phyloP scores from a whole-genome alignment of 2,329 filamentous ascomycete species.

The Calonectria crousiana region DNA sequence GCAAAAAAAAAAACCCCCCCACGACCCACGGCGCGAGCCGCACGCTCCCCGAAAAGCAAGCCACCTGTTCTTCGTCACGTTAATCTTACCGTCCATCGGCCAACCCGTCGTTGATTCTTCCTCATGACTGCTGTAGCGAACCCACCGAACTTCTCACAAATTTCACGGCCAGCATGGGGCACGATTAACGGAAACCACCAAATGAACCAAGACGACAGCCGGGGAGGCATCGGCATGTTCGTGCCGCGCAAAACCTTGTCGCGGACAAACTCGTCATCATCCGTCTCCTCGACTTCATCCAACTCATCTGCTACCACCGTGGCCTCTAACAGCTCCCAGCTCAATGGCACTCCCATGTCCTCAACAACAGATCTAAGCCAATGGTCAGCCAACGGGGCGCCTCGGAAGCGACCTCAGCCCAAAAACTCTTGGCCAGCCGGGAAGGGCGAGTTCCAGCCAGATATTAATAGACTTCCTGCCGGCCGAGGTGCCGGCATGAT shows the following conservation, averaged over 20 bases:
- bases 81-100: constrained; percentile 39
- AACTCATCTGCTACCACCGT: constrained; percentile 73
- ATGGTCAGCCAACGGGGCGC: constrained; percentile 61
- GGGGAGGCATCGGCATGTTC: constrained; percentile 76
- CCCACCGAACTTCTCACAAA: constrained; percentile 72
- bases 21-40: constrained; percentile 35
- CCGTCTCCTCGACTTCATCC: constrained; percentile 85
- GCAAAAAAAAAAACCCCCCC: constrained; percentile 11
- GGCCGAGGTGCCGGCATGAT: constrained; percentile 59
- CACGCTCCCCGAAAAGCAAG: constrained; percentile 32
- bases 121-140: constrained; percentile 78
- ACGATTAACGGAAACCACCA: constrained; percentile 70
- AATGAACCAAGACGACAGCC: constrained; percentile 86
- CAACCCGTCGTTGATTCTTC: constrained; percentile 45
- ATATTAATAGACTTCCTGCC: constrained; percentile 60
- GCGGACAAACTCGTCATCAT: constrained; percentile 91
- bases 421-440: constrained; percentile 64
- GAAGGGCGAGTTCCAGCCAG: constrained; percentile 61
- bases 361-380: constrained; percentile 62
- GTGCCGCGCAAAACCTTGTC: constrained; percentile 89
- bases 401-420: constrained; percentile 64
- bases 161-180: constrained; percentile 75
- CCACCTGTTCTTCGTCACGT: constrained; percentile 33
- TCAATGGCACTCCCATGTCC: constrained; percentile 69
- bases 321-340: constrained; percentile 69